Base-by-base conservation (phyloP, 345 rosid species). In the Aegle marmelos region DNA sequence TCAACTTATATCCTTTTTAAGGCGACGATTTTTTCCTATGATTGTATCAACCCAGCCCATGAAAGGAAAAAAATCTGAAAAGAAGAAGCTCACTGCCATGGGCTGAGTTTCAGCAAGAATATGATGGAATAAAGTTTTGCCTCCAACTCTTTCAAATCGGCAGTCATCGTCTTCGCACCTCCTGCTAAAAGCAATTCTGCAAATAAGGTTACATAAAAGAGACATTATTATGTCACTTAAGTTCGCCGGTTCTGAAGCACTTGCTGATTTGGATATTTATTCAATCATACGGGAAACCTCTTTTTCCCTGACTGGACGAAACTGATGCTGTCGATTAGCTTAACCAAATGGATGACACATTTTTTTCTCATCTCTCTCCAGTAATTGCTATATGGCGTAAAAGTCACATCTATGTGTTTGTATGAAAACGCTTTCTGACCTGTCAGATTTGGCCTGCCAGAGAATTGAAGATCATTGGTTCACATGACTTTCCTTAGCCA, bases 111-210 rank as follows among this genome's bases (percentile, higher is more conserved):
- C 87, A 9, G 64, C 25, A 21, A 80, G 69, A 37, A 80, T 7
- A 24, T 27, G 33, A 4, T 74, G 76, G 28, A 85, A 75, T 34
- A 72, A 73, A n/a, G 66, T 75, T 21, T 72, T 81, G 9, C 27
- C 2, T 2, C 73, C 83, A 8, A 33, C 4, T 2, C 70, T 79
- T 36, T 73, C 50, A 41, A 0, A 14, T 41, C 2, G 50, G 16
- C 50, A 14, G 1, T 41, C 50, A 41, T 41, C 82, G 1, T 73
- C 81, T n/a, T 72, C 81, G 22, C 70, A 82, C 37, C 76, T 82
- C 79, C 80, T 87, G 1, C 87, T 80, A 13, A 85, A 85, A 8
- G 82, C 84, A 36, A 76, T n/a, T 16, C 85, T 76, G 25, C 83
- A 82, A 25, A 79, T 80, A 21, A 74, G 33, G 28, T 71, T 68